Conservation (phyloP, 192 early-diverging fungal species). For the Backusella psychrophila region DNA sequence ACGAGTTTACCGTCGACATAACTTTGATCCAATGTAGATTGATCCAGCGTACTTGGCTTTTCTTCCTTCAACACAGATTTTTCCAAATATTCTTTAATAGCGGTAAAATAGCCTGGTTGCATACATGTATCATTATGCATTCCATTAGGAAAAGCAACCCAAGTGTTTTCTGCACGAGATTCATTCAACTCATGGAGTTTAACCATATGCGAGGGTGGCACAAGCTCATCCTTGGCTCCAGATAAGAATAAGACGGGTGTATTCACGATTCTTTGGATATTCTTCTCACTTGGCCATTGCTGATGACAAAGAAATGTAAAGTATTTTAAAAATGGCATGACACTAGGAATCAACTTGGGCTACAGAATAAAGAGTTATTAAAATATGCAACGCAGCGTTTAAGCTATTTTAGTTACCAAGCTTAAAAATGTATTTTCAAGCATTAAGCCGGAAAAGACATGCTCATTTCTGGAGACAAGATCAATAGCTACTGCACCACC, state of each 20-base stretch:
- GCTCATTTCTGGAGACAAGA: constrained; percentile 74
- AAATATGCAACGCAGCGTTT: background rate
- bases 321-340: constrained; percentile 72
- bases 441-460: constrained; percentile 76
- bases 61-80: background rate
- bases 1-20: constrained; percentile 9
- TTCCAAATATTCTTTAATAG: constrained; percentile 4
- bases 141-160: constrained; percentile 74
- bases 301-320: constrained; percentile 85
- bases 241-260: constrained; percentile 83
- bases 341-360: constrained; percentile 85
- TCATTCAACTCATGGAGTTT: constrained; percentile 64
- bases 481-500: constrained; percentile 98
- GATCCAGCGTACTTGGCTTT: background rate
- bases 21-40: constrained; percentile 8
- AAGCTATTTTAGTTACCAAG: constrained; percentile 49
- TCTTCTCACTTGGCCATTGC: constrained; percentile 80
- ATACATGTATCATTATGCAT: constrained; percentile 91
- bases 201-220: constrained; percentile 88
- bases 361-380: constrained; percentile 22
- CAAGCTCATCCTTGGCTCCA: constrained; percentile 81
- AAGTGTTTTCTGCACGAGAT: constrained; percentile 37
- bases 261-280: constrained; percentile 60
- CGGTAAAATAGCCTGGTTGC: constrained; percentile 17
- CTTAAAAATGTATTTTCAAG: constrained; percentile 95